Conservation (phyloP, 2,329 filamentous ascomycete genomes). For the Nemania serpens region DNA sequence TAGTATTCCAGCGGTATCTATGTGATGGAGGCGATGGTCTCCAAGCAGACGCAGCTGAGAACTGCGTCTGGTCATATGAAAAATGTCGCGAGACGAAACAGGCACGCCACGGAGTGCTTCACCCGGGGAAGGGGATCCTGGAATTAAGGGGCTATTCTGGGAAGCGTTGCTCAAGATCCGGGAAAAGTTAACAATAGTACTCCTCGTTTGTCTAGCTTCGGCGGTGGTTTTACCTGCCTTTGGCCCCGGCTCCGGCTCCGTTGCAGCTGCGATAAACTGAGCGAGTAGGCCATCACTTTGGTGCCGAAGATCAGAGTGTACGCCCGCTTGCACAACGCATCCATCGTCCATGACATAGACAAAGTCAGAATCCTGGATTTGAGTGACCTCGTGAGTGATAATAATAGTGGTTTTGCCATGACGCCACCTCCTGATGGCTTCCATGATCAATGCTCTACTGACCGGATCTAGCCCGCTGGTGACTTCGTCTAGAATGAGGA, state of each 20-base stretch:
- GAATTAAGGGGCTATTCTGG: conserved; percentile 17
- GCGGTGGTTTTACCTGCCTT: neutral
- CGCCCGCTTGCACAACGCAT: conserved; percentile 69
- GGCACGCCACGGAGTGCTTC: conserved; percentile 25
- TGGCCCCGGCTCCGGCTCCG: conserved; percentile 16
- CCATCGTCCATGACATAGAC: conserved; percentile 80
- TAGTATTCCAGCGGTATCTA: conserved; percentile 18
- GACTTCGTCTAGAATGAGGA: conserved; percentile 86
- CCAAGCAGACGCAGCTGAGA: conserved; percentile 24
- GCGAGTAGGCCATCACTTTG: conserved; percentile 53
- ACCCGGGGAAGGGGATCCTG: conserved; percentile 25
- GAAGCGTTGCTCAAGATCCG: conserved; percentile 26
- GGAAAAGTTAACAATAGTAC: conserved; percentile 29
- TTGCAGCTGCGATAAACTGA: conserved; percentile 42
- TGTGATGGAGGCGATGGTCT: conserved; percentile 16
- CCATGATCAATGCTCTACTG: conserved; percentile 70
- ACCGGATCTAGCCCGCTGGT: conserved; percentile 84
- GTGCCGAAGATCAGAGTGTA: conserved; percentile 56
- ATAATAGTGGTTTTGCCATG: conserved; percentile 84
- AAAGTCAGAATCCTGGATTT: conserved; percentile 74
- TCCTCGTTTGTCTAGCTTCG: conserved; percentile 4
- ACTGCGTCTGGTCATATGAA: conserved; percentile 18
- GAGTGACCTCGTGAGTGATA: conserved; percentile 86
- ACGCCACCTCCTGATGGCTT: conserved; percentile 77
- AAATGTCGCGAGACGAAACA: conserved; percentile 23